Conservation (phyloP, 139 green algal species). For the Picocystis salinarum region DNA sequence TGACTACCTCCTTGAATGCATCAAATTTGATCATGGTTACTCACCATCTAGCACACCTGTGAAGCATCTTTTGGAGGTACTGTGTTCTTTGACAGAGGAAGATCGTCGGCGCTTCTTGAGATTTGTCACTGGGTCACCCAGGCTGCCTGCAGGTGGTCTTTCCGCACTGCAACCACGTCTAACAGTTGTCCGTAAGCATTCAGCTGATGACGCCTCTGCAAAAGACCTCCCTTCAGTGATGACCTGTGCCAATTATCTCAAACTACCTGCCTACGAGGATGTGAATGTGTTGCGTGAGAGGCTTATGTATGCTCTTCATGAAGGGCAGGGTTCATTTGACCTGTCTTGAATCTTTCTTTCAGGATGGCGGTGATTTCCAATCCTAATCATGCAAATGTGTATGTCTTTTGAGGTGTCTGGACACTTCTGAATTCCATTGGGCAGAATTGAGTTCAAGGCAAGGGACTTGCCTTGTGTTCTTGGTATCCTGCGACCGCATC, state of each 20-base stretch:
- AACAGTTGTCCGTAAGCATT: constrained; percentile 89
- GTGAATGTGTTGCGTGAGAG: constrained; percentile 61
- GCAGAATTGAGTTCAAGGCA: too few species aligned
- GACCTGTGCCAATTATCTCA: constrained; percentile 99
- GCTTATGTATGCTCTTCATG: constrained; percentile 71
- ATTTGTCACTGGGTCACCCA: constrained; percentile 87
- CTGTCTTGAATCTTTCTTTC: constrained; percentile 41
- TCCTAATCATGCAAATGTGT: too few species aligned
- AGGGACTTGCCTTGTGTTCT: too few species aligned
- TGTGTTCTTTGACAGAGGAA: constrained; percentile 55
- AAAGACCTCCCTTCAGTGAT: constrained; percentile 88
- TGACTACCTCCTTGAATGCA: constrained; percentile 47
- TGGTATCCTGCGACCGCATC: too few species aligned
- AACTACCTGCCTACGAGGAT: constrained; percentile 86
- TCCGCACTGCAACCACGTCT: constrained; percentile 69
- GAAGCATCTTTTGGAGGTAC: constrained; percentile 55
- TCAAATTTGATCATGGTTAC: constrained; percentile 96
- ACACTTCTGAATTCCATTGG: too few species aligned
- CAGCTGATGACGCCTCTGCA: constrained; percentile 5
- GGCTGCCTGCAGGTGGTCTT: constrained; percentile 79
- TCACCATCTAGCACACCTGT: constrained; percentile 16
- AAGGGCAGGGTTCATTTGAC: constrained; percentile 88
- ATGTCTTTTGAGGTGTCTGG: too few species aligned
- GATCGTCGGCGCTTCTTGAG: constrained; percentile 84
- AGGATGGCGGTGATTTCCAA: too few species aligned